These are phyloP conservation scores for Plasmodium ovale DNA, from an alignment of 169 alveolate species.

Conservation along the genomic window DNA sequence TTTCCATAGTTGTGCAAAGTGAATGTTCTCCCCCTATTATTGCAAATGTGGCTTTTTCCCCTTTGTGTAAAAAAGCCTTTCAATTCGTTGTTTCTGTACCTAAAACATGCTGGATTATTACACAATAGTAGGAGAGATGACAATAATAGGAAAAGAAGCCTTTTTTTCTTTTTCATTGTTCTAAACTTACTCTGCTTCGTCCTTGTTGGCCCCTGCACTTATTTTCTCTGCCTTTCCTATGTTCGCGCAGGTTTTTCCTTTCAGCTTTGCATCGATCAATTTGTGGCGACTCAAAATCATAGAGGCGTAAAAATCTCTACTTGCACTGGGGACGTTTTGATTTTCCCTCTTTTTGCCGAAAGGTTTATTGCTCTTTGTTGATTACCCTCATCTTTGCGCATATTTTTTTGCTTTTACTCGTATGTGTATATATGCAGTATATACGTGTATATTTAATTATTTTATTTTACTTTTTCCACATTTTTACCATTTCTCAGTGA, in stretches of 20 bases:
- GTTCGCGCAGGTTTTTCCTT: too few species aligned
- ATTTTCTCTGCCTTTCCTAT: too few species aligned
- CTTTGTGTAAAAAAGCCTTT: constrained; percentile 1
- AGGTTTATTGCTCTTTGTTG: background rate
- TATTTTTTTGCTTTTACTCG: background rate
- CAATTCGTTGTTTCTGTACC: background rate
- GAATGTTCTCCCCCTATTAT: constrained; percentile 6
- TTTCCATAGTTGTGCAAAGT: constrained; percentile 48
- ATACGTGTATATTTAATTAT: background rate
- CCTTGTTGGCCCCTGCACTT: too few species aligned
- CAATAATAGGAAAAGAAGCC: background rate
- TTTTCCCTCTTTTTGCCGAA: background rate
- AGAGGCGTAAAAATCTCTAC: too few species aligned
- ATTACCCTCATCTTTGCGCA: background rate
- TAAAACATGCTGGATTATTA: constrained; percentile 17
- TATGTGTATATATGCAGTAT: background rate
- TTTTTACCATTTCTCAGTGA: too few species aligned
- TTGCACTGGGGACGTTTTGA: too few species aligned
- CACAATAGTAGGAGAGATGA: constrained; percentile 1
- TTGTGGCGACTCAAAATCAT: too few species aligned
- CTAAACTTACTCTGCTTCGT: too few species aligned
- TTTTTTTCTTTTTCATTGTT: constrained; percentile 35
- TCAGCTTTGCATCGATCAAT: too few species aligned
- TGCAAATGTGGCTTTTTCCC: background rate
- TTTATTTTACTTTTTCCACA: background rate